Evolutionary conservation across 2,329 filamentous ascomycete genomes (phyloP).

Genomic region (Dothistroma pini): DNA sequence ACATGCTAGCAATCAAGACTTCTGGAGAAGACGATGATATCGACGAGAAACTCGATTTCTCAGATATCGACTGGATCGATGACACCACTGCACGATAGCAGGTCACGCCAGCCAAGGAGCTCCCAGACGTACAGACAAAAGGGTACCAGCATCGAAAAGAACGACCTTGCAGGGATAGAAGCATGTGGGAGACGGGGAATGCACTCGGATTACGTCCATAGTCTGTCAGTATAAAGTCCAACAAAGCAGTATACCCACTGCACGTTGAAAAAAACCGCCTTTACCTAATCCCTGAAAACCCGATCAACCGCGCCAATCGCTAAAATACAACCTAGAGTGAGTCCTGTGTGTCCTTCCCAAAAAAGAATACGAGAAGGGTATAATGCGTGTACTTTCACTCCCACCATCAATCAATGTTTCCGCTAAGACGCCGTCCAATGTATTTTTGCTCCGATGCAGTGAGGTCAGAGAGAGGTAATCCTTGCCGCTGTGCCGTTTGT

Average conservation of each 20-base stretch:
- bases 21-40: neutral
- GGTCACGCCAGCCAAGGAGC: neutral
- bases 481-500: conserved; percentile 10
- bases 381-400: neutral
- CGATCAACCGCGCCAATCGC: neutral
- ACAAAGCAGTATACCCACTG: neutral
- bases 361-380: neutral
- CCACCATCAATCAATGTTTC: neutral
- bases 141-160: neutral
- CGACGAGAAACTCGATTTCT: neutral
- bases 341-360: neutral
- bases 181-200: neutral
- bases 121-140: neutral
- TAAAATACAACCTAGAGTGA: neutral
- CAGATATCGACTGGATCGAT: neutral
- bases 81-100: neutral
- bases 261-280: neutral
- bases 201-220: neutral
- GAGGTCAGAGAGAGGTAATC: conserved; percentile 5
- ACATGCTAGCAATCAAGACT: neutral
- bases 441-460: neutral
- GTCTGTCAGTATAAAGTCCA: neutral
- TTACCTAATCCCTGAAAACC: neutral
- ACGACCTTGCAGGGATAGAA: neutral
- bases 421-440: neutral